Conservation (phyloP, 140 eudicot species). For the Flaveria floridana region DNA sequence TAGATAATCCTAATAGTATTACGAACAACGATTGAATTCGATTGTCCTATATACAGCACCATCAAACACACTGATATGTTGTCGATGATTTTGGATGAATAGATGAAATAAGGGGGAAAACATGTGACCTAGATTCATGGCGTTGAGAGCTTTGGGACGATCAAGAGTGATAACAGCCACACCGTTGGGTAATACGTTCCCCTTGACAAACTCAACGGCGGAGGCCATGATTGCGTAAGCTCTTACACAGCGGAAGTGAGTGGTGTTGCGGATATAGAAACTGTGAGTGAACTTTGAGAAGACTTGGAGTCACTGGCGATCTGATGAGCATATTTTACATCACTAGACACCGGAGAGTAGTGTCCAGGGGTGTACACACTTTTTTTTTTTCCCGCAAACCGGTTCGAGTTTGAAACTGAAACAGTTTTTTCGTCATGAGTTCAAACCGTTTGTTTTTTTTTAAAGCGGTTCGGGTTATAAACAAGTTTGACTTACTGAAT, state of each 20-base stretch:
- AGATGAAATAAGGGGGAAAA: too few relatives aligned
- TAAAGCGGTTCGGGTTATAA: too few relatives aligned
- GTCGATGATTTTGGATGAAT: not conserved
- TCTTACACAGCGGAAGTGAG: not conserved
- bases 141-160: conserved; percentile 96
- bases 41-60: not conserved
- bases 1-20: not conserved
- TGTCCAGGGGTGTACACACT: too few relatives aligned
- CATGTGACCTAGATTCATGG: conserved; percentile 82
- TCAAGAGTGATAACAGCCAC: conserved; percentile 90
- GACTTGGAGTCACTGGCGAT: conserved; percentile 5
- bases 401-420: too few relatives aligned
- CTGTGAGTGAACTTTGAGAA: conserved; percentile 21
- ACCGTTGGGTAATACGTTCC: conserved; percentile 76
- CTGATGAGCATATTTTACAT: conserved; percentile 2
- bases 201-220: conserved; percentile 66
- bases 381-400: too few relatives aligned
- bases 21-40: not conserved
- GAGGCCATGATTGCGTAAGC: conserved; percentile 45
- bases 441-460: too few relatives aligned
- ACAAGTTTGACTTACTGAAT: too few relatives aligned
- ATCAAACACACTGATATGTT: not conserved
- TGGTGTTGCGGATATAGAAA: conserved; percentile 26
- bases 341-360: too few relatives aligned
- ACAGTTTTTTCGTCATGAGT: too few relatives aligned